Conservation (phyloP, 192 early-diverging fungal genomes). For the Rhizoclosmatium globosum region DNA sequence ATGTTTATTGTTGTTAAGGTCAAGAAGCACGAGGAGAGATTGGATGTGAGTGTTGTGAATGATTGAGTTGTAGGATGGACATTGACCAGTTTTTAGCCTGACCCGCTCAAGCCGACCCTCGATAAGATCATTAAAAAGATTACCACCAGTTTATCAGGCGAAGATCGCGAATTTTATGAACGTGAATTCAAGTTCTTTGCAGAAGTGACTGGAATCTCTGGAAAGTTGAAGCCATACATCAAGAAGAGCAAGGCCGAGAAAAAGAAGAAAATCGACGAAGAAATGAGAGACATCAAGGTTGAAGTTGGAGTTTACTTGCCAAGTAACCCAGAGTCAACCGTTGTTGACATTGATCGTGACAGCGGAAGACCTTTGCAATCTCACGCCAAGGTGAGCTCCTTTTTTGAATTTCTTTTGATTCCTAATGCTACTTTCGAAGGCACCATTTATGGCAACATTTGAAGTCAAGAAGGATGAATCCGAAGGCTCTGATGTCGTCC, state of each 20-base stretch:
- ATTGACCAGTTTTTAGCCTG: slow-evolving; percentile 54
- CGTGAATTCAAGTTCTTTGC: slow-evolving; percentile 97
- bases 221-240: slow-evolving; percentile 94
- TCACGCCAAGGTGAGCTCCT: slow-evolving; percentile 83
- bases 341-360: slow-evolving; percentile 93
- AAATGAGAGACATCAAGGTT: slow-evolving; percentile 92
- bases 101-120: slow-evolving; percentile 87
- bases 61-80: slow-evolving; percentile 14
- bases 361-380: slow-evolving; percentile 95
- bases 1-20: slow-evolving; percentile 81
- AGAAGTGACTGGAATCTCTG: slow-evolving; percentile 96
- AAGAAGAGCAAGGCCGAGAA: slow-evolving; percentile 89
- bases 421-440: slow-evolving; percentile 51
- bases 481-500: slow-evolving; percentile 65
- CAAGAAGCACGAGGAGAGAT: slow-evolving; percentile 43
- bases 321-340: slow-evolving; percentile 94
- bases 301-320: slow-evolving; percentile 98
- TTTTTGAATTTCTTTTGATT: slow-evolving; percentile 24
- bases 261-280: slow-evolving; percentile 99
- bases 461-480: slow-evolving; percentile 73
- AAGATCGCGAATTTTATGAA: slow-evolving; percentile 91
- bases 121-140: slow-evolving; percentile 89
- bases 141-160: slow-evolving; percentile 80
- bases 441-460: slow-evolving; percentile 99
- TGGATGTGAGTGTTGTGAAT: slow-evolving; percentile 41